Conservation (phyloP, 352 stramenopile genomes). For the Blastocystis sp. region DNA sequence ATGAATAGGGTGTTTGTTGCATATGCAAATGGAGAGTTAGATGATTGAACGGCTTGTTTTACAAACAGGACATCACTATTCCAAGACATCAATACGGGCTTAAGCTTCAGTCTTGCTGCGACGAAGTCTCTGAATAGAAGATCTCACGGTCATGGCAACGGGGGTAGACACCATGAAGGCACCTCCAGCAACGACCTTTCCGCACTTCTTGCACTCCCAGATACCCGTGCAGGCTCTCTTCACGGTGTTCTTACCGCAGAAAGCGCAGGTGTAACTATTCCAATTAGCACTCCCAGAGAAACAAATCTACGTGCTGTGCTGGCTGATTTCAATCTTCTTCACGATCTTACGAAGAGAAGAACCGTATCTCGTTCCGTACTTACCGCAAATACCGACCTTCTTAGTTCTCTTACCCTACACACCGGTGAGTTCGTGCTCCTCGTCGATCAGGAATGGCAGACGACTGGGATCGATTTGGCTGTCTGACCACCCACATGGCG, state of each 20-base stretch:
- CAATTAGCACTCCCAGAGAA: not conserved
- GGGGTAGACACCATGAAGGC: constrained; percentile 95
- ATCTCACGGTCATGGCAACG: constrained; percentile 91
- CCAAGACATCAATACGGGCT: constrained; percentile 63
- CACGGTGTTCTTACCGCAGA: constrained; percentile 95
- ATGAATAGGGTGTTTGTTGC: constrained; percentile 25
- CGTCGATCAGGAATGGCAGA: not conserved
- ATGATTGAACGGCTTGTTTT: not conserved
- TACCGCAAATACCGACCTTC: constrained; percentile 99
- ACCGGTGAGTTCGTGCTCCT: not conserved
- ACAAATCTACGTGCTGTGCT: constrained; percentile 79
- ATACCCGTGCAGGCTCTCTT: constrained; percentile 87
- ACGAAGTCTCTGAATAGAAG: constrained; percentile 92
- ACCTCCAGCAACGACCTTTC: constrained; percentile 93
- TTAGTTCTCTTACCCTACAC: constrained; percentile 95
- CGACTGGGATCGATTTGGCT: not conserved
- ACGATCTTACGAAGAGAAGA: constrained; percentile 99
- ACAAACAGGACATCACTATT: constrained; percentile 68
- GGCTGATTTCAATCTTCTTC: constrained; percentile 99
- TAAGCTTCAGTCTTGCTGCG: constrained; percentile 64
- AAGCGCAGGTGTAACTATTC: constrained; percentile 81
- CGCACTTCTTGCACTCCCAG: constrained; percentile 96
- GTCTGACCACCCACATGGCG: not conserved
- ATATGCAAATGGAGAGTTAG: not conserved
- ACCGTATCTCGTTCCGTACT: constrained; percentile 99